Evolutionary conservation across 805 yeast genomes (phyloP).

Genomic region (Wickerhamomyces subpelliculosus): DNA sequence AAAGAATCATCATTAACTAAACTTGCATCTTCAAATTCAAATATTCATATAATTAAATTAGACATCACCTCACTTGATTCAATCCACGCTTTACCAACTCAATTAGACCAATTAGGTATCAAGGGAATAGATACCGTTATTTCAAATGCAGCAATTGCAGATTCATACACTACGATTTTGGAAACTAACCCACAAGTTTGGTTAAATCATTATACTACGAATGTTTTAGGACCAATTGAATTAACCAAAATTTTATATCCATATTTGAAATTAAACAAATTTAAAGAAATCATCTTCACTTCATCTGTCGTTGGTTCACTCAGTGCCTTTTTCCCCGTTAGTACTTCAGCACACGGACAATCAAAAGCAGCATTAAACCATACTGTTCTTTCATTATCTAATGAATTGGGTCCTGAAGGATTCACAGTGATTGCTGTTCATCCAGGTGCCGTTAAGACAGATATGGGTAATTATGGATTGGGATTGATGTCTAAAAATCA

Average conservation of each 20-base stretch:
- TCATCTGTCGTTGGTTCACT: conserved; percentile 19
- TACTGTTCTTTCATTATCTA: too few relatives aligned
- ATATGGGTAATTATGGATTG: too few relatives aligned
- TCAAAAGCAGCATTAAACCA: conserved; percentile 25
- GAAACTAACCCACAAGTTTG: conserved; percentile 5
- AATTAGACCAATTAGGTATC: conserved; percentile 10
- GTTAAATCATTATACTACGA: conserved; percentile 7
- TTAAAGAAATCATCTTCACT: conserved; percentile 17
- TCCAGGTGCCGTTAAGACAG: too few relatives aligned
- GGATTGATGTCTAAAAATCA: too few relatives aligned
- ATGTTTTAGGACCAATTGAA: conserved; percentile 11
- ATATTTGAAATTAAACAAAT: conserved; percentile 4
- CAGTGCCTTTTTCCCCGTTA: conserved; percentile 5
- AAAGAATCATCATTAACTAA: conserved; percentile 9
- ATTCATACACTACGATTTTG: conserved; percentile 16
- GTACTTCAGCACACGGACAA: conserved; percentile 19
- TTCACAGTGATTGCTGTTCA: too few relatives aligned
- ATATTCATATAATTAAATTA: conserved; percentile 16
- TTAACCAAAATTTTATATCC: conserved; percentile 1
- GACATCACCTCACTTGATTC: conserved; percentile 17
- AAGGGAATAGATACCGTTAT: conserved; percentile 24
- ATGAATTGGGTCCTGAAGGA: too few relatives aligned
- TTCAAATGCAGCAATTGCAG: conserved; percentile 23
- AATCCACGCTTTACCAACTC: conserved; percentile 10
- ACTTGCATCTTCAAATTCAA: conserved; percentile 8